Evolutionary conservation across 352 stramenopile genomes (phyloP), one percentile per base, ranked within the genome.

Genomic region (Globisporangium paddicum): DNA sequence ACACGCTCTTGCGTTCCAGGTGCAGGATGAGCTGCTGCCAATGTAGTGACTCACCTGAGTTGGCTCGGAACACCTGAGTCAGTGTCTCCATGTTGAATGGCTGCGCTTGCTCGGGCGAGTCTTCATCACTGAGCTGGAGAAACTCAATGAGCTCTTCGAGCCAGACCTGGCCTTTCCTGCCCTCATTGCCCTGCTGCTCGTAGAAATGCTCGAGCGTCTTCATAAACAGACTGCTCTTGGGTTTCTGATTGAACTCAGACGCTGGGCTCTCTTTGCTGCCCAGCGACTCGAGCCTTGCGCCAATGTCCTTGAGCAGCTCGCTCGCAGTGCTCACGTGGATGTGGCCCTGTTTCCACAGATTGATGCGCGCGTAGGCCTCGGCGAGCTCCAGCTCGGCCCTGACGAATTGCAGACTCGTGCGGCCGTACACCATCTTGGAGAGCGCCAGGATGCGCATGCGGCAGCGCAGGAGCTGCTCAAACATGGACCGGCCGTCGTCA

Each of bases 301-400:
- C 64, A n/a, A 79, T 44, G 8, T 68, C 56, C 40, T 67, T 66
- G 21, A 90, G 63, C 5, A 87, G 34, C 32, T 67, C 72, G 13
- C 67, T 69, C 4, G 71, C 71, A 14, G 60, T 58, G 7, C 64
- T 64, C 5, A 71, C 57, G 37, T 91, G 81, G 6, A 72, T 38
- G 37, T 87, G 68, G 0, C 72, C 77, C 41, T 91, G 81, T 45
- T 91, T 89, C 81, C 81, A 89, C 13, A 91, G 68, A 41, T 79
- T 84, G 37, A 87, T 53, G 0, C 75, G 64, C 5, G 77, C 67
- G 34, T 89, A 91, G 2, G 57, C 62, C 51, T 87, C 79, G 0
- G 67, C 79, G 8, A 91, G 50, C 58, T 83, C 73, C 16, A 87
- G 55, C n/a, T 86, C 69, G 2, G 79, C 79, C 2, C 64, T 66